Percentiles rank a stretch among this genome's conserved stretches.
Evolutionary conservation across 176 grass and related monocot species (phyloP).

Genomic region (Avena eriantha): DNA sequence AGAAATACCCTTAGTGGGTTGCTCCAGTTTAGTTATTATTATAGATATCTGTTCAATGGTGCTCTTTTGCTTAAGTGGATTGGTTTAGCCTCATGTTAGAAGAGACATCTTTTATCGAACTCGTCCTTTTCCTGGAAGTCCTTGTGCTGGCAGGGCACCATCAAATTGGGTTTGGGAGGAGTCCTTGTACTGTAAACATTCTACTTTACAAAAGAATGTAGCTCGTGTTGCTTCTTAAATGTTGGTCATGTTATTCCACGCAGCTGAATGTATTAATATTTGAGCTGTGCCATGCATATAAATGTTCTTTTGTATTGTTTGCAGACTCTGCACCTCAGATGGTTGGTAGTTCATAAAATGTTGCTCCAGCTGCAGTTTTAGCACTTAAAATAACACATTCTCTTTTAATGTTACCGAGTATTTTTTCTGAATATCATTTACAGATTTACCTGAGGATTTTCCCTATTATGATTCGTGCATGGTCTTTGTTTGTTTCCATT

Average conservation of each 20-base stretch:
- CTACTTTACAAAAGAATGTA: not conserved
- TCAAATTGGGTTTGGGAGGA: not conserved
- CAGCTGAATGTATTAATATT: not conserved
- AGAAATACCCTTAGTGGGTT: too few relatives aligned
- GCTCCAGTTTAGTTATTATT: too few relatives aligned
- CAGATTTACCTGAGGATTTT: constrained; percentile 1
- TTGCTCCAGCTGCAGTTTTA: not conserved
- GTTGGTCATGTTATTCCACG: not conserved
- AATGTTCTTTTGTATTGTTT: not conserved
- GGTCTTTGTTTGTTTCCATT: too few relatives aligned
- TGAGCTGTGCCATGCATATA: not conserved
- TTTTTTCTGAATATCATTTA: not conserved
- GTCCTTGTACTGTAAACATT: not conserved
- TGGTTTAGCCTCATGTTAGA: not conserved
- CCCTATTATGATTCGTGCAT: not conserved
- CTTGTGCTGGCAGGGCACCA: not conserved
- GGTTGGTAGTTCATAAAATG: not conserved
- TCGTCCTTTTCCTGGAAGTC: not conserved
- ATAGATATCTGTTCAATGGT: not conserved
- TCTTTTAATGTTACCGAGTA: not conserved
- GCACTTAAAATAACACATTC: not conserved
- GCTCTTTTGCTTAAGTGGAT: not conserved
- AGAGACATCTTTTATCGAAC: not conserved
- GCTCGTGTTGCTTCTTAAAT: not conserved
- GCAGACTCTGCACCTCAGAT: not conserved